Conservation (phyloP, 495 filamentous ascomycete species). For the Hyaloscypha bicolor region DNA sequence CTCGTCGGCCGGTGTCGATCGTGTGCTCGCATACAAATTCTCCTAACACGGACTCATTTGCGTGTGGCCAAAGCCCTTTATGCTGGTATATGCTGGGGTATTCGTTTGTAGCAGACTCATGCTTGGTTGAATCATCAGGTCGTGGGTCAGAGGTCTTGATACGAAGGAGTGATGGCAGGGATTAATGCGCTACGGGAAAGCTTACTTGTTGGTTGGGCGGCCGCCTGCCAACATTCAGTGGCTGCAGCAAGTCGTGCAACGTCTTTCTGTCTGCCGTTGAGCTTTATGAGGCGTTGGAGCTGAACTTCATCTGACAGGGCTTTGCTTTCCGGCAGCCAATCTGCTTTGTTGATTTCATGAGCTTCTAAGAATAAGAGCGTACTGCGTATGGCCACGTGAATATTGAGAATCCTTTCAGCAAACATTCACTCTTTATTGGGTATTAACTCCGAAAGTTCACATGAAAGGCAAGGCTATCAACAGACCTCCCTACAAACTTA, state of each 20-base stretch:
- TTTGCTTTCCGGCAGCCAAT: background rate
- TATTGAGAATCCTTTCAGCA: background rate
- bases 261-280: background rate
- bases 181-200: too few species aligned
- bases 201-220: too few species aligned
- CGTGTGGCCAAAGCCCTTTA: background rate
- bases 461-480: conserved; percentile 11
- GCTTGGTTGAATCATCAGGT: conserved; percentile 3
- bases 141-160: background rate
- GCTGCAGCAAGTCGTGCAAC: background rate
- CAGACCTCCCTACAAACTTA: conserved; percentile 4
- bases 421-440: conserved; percentile 15
- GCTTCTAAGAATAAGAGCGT: background rate
- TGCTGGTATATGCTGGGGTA: background rate
- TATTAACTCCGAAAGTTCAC: conserved; percentile 17
- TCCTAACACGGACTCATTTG: background rate
- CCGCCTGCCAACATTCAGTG: background rate
- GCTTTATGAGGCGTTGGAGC: background rate
- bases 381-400: background rate
- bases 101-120: conserved; percentile 22
- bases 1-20: conserved; percentile 1
- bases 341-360: background rate
- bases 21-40: conserved; percentile 11
- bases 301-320: background rate
- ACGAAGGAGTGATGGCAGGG: too few species aligned